phyloP scores from a whole-genome alignment of 192 early-diverging fungal species.

The Gaertneriomyces sp. region DNA sequence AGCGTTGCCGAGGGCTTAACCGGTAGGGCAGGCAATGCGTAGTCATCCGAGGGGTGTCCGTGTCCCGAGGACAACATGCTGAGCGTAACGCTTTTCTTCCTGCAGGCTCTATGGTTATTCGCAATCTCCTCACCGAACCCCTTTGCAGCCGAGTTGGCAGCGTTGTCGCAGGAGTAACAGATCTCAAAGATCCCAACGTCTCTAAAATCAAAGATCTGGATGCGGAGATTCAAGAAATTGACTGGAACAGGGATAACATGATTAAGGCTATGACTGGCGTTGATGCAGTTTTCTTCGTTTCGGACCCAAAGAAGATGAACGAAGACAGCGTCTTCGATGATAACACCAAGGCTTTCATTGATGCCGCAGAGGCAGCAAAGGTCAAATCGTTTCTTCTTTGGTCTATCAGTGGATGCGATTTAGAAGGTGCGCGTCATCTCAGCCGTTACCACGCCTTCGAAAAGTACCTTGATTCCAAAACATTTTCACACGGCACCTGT shows the following conservation, averaged over 20 bases:
- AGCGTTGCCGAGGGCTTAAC: too few relatives aligned
- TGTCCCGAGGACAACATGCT: too few relatives aligned
- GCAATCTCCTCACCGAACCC: conserved; percentile 1
- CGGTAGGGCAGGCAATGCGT: too few relatives aligned
- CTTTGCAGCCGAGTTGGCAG: background rate
- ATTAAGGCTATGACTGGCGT: conserved; percentile 1
- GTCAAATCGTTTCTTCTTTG: too few relatives aligned
- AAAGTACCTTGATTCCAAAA: background rate
- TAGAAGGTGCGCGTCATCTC: too few relatives aligned
- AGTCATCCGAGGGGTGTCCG: too few relatives aligned
- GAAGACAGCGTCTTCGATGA: background rate
- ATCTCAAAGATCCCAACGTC: background rate
- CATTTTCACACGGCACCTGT: background rate
- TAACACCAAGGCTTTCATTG: too few relatives aligned
- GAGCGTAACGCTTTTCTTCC: background rate
- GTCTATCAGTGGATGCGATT: too few relatives aligned
- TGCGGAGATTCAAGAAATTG: background rate
- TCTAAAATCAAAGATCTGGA: background rate
- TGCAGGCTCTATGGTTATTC: background rate
- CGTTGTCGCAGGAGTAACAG: background rate
- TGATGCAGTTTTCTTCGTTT: conserved; percentile 2
- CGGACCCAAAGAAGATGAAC: background rate
- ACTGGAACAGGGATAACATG: background rate
- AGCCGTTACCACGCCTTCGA: too few relatives aligned
- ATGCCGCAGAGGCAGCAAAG: too few relatives aligned